Evolutionary conservation across 1,139 yeast species (phyloP).

Genomic region (Lipomyces yarrowii): DNA sequence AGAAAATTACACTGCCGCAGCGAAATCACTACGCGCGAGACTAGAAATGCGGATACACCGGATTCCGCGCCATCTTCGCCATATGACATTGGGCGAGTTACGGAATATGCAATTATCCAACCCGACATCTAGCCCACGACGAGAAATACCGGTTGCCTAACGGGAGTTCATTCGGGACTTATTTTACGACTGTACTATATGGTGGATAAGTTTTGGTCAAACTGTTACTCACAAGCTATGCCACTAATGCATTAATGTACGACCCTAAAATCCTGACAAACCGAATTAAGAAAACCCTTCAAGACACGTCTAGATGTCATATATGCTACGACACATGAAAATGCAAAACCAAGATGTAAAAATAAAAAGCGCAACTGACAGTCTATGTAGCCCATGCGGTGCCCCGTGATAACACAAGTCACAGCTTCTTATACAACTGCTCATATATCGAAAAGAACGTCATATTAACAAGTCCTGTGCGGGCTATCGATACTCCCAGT

Average conservation of each 20-base stretch:
- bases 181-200: neutral
- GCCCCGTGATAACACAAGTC: neutral
- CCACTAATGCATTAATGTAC: neutral
- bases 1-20: constrained; percentile 17
- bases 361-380: neutral
- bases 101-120: neutral
- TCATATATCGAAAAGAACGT: constrained; percentile 77
- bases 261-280: neutral
- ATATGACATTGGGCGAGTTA: constrained; percentile 16
- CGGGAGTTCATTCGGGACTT: neutral
- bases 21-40: constrained; percentile 19
- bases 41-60: constrained; percentile 27
- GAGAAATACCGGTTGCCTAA: neutral
- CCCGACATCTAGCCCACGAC: neutral
- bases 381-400: neutral
- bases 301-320: neutral
- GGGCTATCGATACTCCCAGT: constrained; percentile 67
- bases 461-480: constrained; percentile 74
- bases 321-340: neutral
- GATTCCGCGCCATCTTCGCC: constrained; percentile 21
- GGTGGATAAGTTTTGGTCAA: neutral
- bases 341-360: neutral
- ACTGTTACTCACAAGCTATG: neutral
- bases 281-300: neutral
- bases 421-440: constrained; percentile 43